Conservation (phyloP, 768 basidiomycete genomes). For the Agaricus sinodeliciosus region DNA sequence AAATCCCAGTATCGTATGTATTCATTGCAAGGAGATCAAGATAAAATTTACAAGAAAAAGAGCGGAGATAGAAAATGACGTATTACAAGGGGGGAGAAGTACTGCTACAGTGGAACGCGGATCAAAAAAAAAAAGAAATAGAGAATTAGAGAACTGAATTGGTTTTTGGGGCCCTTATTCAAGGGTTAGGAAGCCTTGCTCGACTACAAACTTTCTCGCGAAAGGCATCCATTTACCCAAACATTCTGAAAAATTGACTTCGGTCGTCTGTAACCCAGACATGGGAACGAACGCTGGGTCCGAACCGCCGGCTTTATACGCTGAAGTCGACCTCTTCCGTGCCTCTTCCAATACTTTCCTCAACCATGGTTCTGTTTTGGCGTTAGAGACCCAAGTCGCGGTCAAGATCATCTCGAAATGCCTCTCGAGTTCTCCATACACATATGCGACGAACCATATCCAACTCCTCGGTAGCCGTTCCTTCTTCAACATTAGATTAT, state of each 20-base stretch:
- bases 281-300: slow-evolving; percentile 3
- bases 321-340: slow-evolving; percentile 1
- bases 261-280: slow-evolving; percentile 4
- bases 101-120: no score
- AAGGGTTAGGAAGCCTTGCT: not conserved
- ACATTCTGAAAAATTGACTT: slow-evolving; percentile 8
- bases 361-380: slow-evolving; percentile 10
- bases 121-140: not conserved
- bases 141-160: no score
- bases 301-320: slow-evolving; percentile 3
- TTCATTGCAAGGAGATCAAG: no score
- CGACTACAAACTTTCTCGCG: slow-evolving; percentile 7
- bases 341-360: slow-evolving; percentile 5
- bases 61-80: no score
- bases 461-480: slow-evolving; percentile 10
- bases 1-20: no score
- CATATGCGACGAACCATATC: slow-evolving; percentile 9
- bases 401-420: slow-evolving; percentile 11
- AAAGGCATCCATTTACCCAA: slow-evolving; percentile 12
- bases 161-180: not conserved
- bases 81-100: no score
- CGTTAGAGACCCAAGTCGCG: slow-evolving; percentile 7
- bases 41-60: no score
- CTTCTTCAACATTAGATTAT: slow-evolving; percentile 9
- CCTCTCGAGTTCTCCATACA: slow-evolving; percentile 9